Percentiles rank a stretch among this genome's conserved stretches.
Evolutionary conservation across 2,329 filamentous ascomycete species (phyloP).

Genomic region (Leptosphaerulina australis): DNA sequence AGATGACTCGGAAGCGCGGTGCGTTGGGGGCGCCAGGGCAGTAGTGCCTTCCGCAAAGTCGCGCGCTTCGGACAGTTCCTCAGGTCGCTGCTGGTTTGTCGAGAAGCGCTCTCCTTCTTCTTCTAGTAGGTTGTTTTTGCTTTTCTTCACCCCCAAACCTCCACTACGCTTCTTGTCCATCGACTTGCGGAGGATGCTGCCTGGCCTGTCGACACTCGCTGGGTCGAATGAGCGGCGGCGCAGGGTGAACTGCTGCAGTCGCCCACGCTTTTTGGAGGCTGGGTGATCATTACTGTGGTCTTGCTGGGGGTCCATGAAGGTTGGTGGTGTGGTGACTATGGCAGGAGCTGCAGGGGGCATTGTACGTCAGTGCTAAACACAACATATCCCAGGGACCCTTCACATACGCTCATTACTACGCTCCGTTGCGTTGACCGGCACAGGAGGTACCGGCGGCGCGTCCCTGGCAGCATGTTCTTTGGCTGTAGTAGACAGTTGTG

Average conservation of each 20-base stretch:
- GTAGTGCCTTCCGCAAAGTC: slow-evolving; percentile 67
- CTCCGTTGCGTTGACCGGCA: slow-evolving; percentile 32
- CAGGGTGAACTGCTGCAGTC: slow-evolving; percentile 45
- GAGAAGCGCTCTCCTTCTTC: slow-evolving; percentile 60
- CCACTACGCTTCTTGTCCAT: slow-evolving; percentile 42
- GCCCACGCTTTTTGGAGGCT: slow-evolving; percentile 37
- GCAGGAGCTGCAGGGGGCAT: slow-evolving; percentile 55
- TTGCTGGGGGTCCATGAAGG: slow-evolving; percentile 54
- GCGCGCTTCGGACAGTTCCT: slow-evolving; percentile 52
- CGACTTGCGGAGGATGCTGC: slow-evolving; percentile 40
- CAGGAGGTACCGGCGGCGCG: slow-evolving; percentile 51
- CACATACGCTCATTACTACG: slow-evolving; percentile 6
- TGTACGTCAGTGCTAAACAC: slow-evolving; percentile 32
- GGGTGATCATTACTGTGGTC: slow-evolving; percentile 13
- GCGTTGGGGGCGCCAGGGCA: slow-evolving; percentile 67
- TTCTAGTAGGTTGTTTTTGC: slow-evolving; percentile 39
- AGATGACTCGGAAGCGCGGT: slow-evolving; percentile 82
- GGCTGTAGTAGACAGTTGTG: slow-evolving; percentile 78
- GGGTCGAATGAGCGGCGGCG: slow-evolving; percentile 49
- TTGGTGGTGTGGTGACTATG: slow-evolving; percentile 93
- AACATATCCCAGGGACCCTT: neutral
- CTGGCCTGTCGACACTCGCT: slow-evolving; percentile 35
- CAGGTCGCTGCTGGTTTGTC: slow-evolving; percentile 59
- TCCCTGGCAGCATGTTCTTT: slow-evolving; percentile 68
- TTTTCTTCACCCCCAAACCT: slow-evolving; percentile 38